Conservation (phyloP, 73 alveolate species). For the Paramecium octaurelia region DNA sequence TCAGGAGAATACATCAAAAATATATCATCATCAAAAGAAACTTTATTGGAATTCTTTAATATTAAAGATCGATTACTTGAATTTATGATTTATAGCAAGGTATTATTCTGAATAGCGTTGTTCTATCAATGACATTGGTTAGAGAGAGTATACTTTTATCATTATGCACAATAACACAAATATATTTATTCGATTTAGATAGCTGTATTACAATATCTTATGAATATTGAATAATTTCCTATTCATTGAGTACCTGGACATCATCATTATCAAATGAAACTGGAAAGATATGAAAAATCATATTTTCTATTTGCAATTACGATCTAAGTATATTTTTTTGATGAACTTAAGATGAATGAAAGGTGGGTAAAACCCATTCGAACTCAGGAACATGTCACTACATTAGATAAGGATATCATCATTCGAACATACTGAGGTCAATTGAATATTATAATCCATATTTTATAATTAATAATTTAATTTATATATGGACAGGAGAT, state of each 20-base stretch:
- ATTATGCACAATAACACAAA: not conserved
- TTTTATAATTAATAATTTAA: not conserved
- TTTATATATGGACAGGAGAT: not conserved
- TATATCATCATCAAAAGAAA: conserved; percentile 5
- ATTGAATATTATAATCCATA: not conserved
- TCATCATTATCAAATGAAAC: conserved; percentile 1
- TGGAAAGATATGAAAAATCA: not conserved
- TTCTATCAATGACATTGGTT: not conserved
- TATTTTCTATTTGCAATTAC: not conserved
- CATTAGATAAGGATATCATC: not conserved
- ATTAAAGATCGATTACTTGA: not conserved
- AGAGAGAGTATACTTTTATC: not conserved
- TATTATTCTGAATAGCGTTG: not conserved
- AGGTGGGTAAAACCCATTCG: not conserved
- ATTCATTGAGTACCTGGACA: not conserved
- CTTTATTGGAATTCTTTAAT: conserved; percentile 26
- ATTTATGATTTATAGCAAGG: conserved; percentile 28
- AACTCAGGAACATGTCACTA: not conserved
- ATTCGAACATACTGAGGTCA: not conserved
- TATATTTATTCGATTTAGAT: not conserved
- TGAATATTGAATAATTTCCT: not conserved
- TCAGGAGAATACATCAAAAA: not conserved
- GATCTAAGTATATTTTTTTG: not conserved
- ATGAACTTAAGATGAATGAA: not conserved
- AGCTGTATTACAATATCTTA: conserved; percentile 3